Base-by-base conservation (phyloP, 805 yeast genomes). In the Danielozyma ontarioensis region DNA sequence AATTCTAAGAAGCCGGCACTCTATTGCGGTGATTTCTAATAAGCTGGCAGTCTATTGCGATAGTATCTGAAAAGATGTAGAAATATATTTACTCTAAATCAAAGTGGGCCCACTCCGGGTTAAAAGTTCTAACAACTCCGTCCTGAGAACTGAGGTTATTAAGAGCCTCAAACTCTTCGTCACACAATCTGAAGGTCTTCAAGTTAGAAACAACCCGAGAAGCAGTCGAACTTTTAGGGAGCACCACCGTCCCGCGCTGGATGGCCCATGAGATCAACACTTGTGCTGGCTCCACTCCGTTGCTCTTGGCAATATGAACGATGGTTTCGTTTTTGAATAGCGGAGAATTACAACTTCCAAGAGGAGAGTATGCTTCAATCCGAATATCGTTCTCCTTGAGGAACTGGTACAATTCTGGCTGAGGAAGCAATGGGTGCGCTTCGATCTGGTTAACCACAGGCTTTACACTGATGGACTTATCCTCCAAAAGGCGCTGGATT, bases 381-480 rank as follows among this genome's bases (percentile, higher is more conserved):
- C 65, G 53, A 39, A 81, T 78, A 39, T 68, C 74, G 40, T 83
- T 65, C 22, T 57, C 51, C 35, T 66, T 60, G 55, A 78, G 68
- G 57, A 51, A 80, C 23, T 73, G 68, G 27, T 71, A 49, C 44
- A 84, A 63, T 42, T 78, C 77, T 6, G 56, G 62, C 55, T 83
- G 89, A 29, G 84, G 84, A 36, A 81, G 64, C 41, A 70, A 70
- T 30, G 89, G 87, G 57, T 85, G 94, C 25, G 77, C 59, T 62
- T 86, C 95, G 39, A 83, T 69, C 65, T 86, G 95, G 59, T 80
- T 77, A 27, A 69, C 76, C 10, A 75, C 87, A 5, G 95, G 95
- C 21, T 67, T 70, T 31, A 74, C 54, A 25, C 60, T 72, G 34
- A 70, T 72, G 27, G 64, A 67, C 32, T 74, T 69, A 28, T 60